Percentiles rank a stretch among this genome's conserved stretches.
Conservation (phyloP, 495 filamentous ascomycete genomes). For the Penicillium fimorum region DNA sequence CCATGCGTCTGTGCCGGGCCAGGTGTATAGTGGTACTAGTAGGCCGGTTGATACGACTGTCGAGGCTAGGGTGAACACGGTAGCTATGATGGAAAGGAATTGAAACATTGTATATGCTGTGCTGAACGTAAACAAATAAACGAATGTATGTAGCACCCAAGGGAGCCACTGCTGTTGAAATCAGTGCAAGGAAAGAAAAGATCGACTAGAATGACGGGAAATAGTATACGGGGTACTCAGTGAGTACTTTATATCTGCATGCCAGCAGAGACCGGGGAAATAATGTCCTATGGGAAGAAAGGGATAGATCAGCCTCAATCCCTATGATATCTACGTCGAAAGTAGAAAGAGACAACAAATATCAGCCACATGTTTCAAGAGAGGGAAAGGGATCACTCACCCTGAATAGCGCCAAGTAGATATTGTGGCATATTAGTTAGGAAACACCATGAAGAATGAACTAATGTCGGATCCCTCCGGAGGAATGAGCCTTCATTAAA, state of each 20-base stretch:
- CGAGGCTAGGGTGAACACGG: constrained; percentile 14
- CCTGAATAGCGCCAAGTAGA: background rate
- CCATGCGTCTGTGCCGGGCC: constrained; percentile 48
- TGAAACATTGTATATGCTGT: constrained; percentile 6
- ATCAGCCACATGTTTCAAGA: constrained; percentile 13
- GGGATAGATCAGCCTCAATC: constrained; percentile 5
- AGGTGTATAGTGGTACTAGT: constrained; percentile 51
- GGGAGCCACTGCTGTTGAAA: background rate
- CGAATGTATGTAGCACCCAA: background rate
- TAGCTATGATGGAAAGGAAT: constrained; percentile 11
- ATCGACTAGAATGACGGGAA: background rate
- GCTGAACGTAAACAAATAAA: background rate
- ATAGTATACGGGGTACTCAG: background rate
- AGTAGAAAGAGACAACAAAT: background rate
- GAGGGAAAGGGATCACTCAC: background rate
- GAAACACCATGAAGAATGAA: background rate
- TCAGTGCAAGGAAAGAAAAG: background rate
- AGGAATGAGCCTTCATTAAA: constrained; percentile 8
- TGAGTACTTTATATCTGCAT: background rate
- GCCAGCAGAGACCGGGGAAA: background rate
- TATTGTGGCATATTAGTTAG: background rate
- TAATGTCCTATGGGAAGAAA: background rate
- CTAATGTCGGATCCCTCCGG: background rate
- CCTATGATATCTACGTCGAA: background rate
- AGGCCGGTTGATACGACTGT: constrained; percentile 30